These are phyloP conservation scores for Leishmania martiniquensis DNA, from an alignment of 208 protist species.

Conservation along the genomic window DNA sequence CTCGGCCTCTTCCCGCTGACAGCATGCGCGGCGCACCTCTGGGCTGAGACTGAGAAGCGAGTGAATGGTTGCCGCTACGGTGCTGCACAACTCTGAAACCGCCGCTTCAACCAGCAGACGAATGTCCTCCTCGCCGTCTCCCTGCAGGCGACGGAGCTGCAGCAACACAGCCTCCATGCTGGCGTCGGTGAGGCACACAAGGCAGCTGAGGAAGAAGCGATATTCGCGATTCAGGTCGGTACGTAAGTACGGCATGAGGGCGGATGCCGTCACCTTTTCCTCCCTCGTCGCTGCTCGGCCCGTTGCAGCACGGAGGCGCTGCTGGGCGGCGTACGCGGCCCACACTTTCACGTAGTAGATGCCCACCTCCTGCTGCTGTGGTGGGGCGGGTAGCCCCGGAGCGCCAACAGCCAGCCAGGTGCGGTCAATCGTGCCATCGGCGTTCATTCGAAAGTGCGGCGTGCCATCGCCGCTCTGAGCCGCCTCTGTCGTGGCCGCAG, in stretches of 20 bases:
- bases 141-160: slow-evolving; percentile 41
- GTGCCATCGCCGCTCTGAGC: neutral
- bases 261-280: neutral
- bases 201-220: slow-evolving; percentile 32
- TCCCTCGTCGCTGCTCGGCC: neutral
- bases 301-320: neutral
- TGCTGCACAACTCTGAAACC: slow-evolving; percentile 39
- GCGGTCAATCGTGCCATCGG: slow-evolving; percentile 14
- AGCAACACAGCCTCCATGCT: slow-evolving; percentile 45
- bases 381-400: slow-evolving; percentile 9
- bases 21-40: slow-evolving; percentile 26
- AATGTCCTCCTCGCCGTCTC: slow-evolving; percentile 57
- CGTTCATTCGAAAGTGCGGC: slow-evolving; percentile 2
- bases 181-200: slow-evolving; percentile 43
- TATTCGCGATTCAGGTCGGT: slow-evolving; percentile 24
- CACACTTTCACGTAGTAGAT: slow-evolving; percentile 27
- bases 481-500: neutral
- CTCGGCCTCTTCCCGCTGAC: slow-evolving; percentile 35
- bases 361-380: slow-evolving; percentile 9
- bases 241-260: neutral
- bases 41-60: slow-evolving; percentile 29
- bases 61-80: slow-evolving; percentile 38
- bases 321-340: slow-evolving; percentile 13
- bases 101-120: slow-evolving; percentile 39
- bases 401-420: slow-evolving; percentile 6